Base-by-base conservation (phyloP, 257 asterid species). In the Solanum chilense region DNA sequence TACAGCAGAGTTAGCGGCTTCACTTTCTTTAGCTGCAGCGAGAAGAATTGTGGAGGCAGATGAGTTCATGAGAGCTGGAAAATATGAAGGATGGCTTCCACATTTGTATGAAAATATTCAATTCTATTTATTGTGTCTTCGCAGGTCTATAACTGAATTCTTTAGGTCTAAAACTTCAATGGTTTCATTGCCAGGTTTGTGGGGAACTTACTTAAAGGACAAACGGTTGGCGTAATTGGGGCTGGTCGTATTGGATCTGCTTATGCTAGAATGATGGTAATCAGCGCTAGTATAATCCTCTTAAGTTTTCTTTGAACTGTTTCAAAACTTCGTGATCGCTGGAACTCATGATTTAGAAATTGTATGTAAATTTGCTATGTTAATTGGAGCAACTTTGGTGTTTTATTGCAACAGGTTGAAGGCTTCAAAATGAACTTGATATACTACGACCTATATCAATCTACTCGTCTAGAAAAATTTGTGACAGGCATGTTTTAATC, bases 241-340 rank as follows among this genome's bases (percentile, higher is more conserved):
- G 98, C 99, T 3, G 99, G 99, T 89, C 98, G 98, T 6, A 96
- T 96, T 83, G 98, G 98, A 52, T 96, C 99, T 84, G 98, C 99
- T 47, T 96, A 96, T 89, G 99, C 99, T 85, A 94, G 99, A 94
- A 96, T 95, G 98, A 96, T 96, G 99, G 98, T 94, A 93, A 84
- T 83, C 82, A 81, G 31, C 15, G 31, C 20, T 18, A 13, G 49
- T 84, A 11, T 47, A 35, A 14, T 44, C 86, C 18, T 18, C 74
- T 21, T 21, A 58, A 58, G 13, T 58, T 21, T 58, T 25, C 27
- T 58, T 58, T 58, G 66, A 58, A 58, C 21, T 62, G 70, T 62
- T 62, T 11, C 70, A 62, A 35, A 66, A 16, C n/a, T 33, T 60
- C 56, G 9, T 41, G 60, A 42, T n/a, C 6, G 8, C 35, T 37